Percentiles rank a stretch among this genome's conserved stretches.
phyloP scores from a whole-genome alignment of 768 basidiomycete genomes.

The Gloeophyllum trabeum region DNA sequence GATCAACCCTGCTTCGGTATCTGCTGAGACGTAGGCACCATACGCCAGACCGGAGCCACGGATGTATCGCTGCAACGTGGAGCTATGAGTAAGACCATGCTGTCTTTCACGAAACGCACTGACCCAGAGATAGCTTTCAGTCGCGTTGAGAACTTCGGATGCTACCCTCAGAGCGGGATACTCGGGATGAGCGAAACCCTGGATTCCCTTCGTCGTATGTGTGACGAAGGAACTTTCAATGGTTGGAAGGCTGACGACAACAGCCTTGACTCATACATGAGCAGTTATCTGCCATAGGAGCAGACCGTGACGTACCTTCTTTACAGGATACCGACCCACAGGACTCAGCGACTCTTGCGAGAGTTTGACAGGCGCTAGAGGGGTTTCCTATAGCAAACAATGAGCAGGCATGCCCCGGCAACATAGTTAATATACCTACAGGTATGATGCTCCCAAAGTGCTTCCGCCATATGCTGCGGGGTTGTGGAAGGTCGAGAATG shows the following conservation, averaged over 20 bases:
- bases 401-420: background rate
- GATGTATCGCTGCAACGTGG: conserved; percentile 54
- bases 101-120: conserved; percentile 1
- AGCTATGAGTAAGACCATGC: background rate
- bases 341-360: conserved; percentile 60
- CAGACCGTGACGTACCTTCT: conserved; percentile 36
- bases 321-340: conserved; percentile 61
- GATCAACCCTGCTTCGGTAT: conserved; percentile 69
- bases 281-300: conserved; percentile 1
- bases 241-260: conserved; percentile 82
- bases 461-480: conserved; percentile 63
- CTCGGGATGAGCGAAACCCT: conserved; percentile 73
- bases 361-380: conserved; percentile 57
- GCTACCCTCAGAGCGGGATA: conserved; percentile 82
- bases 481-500: conserved; percentile 54
- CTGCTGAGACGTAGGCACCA: conserved; percentile 67
- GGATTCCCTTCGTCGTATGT: conserved; percentile 69
- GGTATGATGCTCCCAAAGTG: conserved; percentile 53
- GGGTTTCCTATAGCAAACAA: conserved; percentile 25
- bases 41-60: conserved; percentile 94
- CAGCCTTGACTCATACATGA: conserved; percentile 34
- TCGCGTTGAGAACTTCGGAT: conserved; percentile 79
- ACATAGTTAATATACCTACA: conserved; percentile 25
- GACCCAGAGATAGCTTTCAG: conserved; percentile 94
- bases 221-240: conserved; percentile 88